Evolutionary conservation across 2,329 filamentous ascomycete species (phyloP), one percentile per base, ranked within the genome.

Genomic region (Aspergillus sp.): DNA sequence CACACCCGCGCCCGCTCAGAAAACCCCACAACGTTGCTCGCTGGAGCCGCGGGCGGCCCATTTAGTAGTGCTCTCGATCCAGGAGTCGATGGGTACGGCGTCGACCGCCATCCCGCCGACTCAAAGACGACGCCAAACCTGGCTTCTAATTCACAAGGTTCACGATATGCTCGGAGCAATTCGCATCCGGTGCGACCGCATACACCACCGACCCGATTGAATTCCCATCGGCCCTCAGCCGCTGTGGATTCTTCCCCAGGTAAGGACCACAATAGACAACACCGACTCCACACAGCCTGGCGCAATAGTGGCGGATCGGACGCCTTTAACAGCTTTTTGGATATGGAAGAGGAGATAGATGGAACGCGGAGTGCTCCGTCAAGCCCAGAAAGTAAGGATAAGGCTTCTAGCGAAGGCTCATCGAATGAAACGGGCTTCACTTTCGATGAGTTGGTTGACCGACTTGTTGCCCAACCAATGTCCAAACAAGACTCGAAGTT

Each of bases 401-500:
- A 72, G 58, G 62, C 67, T 12, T 68, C 69, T 24, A 73, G 69
- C 42, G 68, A 71, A 53, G 64, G 65, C 47, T 70, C 61, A 39
- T 69, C 68, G 8, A 68, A 63, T 41, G 76, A 78, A 15, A 58
- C 68, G 3, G 78, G 78, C 4, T 64, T 72, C 19, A 73, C 75
- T 3, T 80, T 81, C 51, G 86, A 89, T 60, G 89, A 92, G 55
- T 79, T 95, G 4, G 91, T 98, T 19, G 91, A 96, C 73, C 88
- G 92, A n/a, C 82, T 99, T 41, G 82, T 98, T 22, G 84, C 88
- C 0, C 84, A 90, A 61, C 90, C 90, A 37, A 88, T 93, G 78
- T 92, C 90, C 27, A 92, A 91, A 69, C 83, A 88, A n/a, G 95
- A 98, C 70, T 83, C 85, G 57, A 96, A 96, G 73, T 99, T 97